Base-by-base conservation (phyloP, 2,329 filamentous ascomycete genomes). In the Decorospora gaudefroyi region DNA sequence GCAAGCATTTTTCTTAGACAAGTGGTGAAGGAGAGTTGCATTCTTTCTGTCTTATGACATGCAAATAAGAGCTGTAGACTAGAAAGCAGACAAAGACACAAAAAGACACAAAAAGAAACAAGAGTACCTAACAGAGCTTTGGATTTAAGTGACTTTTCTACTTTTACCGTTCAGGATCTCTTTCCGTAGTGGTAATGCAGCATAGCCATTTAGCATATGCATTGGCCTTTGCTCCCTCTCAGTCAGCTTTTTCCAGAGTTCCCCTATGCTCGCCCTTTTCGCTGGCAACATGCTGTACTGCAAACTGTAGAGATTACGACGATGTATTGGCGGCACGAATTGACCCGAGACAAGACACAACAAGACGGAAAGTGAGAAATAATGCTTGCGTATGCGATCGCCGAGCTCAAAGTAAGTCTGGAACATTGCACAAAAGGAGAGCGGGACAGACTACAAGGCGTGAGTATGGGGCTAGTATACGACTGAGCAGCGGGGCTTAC, bases 261-360 rank as follows among this genome's bases (percentile, higher is more conserved):
- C 90, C 59, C 81, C 77, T 44, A 97, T 87, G 2, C 86, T 84
- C 0, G 89, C 87, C 30, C 95, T 78, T 40, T 82, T 81, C 6
- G 88, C 87, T 0, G 95, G 95, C 27, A 99, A 78, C 90, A 97
- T 97, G 74, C 90, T 95, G 72, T 99, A 99, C 73, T 99, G 93
- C 61, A 99, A 77, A 58, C 90, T 95, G 72, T 99, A 99, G 36
- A 99, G 78, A 64, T 93, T 95, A 65, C 91, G 92, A 38, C 95
- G 83, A 67, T 96, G 91, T 34, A 99, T 95, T 0, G 95, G 92
- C 9, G 92, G 93, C 1, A 97, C 90, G 55, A 96, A 96, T 49
- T 87, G 88, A 46, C 93, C 93, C 0, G 90, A 95, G 16, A 91
- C 77, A 2, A 99, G 84, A 61, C 90, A 93, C 26, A 96, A 78